Evolutionary conservation across 2,329 filamentous ascomycete species (phyloP).

Genomic region (Penicillium sp.): DNA sequence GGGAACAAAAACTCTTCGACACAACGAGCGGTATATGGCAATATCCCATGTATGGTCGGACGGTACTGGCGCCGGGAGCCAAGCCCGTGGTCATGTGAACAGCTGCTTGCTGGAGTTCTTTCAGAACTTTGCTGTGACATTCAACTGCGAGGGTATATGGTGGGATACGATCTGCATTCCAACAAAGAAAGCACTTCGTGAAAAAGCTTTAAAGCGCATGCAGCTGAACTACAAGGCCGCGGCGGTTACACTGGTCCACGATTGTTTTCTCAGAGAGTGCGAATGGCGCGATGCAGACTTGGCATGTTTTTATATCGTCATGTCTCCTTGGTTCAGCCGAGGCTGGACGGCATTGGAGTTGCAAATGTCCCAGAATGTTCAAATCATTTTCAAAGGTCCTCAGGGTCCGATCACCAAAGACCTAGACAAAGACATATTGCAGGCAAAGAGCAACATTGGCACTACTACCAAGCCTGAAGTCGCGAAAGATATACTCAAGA

Average conservation of each 20-base stretch:
- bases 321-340: conserved; percentile 22
- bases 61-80: conserved; percentile 21
- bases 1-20: not conserved
- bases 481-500: not conserved
- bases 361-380: conserved; percentile 4
- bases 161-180: conserved; percentile 27
- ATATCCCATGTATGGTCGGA: conserved; percentile 29
- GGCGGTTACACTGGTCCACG: conserved; percentile 11
- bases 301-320: conserved; percentile 16
- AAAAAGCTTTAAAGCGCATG: conserved; percentile 18
- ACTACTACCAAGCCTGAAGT: not conserved
- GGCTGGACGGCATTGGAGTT: conserved; percentile 20
- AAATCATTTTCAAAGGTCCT: conserved; percentile 13
- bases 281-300: conserved; percentile 16
- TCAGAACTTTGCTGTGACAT: conserved; percentile 7
- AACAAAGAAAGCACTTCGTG: conserved; percentile 7
- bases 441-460: not conserved
- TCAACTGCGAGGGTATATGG: conserved; percentile 23
- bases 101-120: conserved; percentile 22
- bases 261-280: conserved; percentile 11
- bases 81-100: conserved; percentile 20
- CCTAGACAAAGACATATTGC: conserved; percentile 19
- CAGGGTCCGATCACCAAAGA: conserved; percentile 13
- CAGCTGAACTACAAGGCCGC: conserved; percentile 20
- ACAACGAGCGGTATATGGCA: conserved; percentile 18